phyloP scores from a whole-genome alignment of 179 eudicot genomes.

The Spergularia azorica region DNA sequence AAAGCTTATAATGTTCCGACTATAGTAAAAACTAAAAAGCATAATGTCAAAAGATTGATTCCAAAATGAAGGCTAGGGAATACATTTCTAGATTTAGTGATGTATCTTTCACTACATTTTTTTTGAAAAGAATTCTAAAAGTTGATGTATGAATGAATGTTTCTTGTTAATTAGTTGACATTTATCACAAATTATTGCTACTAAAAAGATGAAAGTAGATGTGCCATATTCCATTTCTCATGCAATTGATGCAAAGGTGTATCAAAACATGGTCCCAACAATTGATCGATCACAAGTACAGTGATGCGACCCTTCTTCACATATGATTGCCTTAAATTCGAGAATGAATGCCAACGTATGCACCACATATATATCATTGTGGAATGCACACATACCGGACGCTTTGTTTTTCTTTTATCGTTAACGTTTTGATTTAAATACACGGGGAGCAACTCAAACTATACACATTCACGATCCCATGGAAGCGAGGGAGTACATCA shows the following conservation, averaged over 20 bases:
- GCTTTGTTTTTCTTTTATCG: too few relatives aligned
- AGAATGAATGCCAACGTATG: conserved; percentile 16
- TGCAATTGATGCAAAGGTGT: conserved; percentile 15
- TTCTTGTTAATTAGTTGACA: conserved; percentile 1
- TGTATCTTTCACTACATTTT: background rate
- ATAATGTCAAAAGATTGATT: too few relatives aligned
- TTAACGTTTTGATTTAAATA: too few relatives aligned
- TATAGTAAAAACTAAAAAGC: too few relatives aligned
- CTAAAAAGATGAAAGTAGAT: conserved; percentile 5
- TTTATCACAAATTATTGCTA: conserved; percentile 10
- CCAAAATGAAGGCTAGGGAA: too few relatives aligned
- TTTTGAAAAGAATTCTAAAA: background rate
- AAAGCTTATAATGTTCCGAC: too few relatives aligned
- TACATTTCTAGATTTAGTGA: background rate
- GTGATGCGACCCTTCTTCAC: conserved; percentile 2
- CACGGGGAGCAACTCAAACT: too few relatives aligned
- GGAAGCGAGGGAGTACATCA: too few relatives aligned
- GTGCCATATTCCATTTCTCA: conserved; percentile 27
- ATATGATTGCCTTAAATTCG: conserved; percentile 12
- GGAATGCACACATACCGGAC: background rate
- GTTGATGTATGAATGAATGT: background rate
- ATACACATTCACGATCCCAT: too few relatives aligned
- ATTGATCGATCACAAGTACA: conserved; percentile 10
- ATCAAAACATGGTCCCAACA: conserved; percentile 21
- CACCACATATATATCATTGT: background rate